Evolutionary conservation across 768 basidiomycete genomes (phyloP), one percentile per base, ranked within the genome.

Genomic region (Boletales sp.): DNA sequence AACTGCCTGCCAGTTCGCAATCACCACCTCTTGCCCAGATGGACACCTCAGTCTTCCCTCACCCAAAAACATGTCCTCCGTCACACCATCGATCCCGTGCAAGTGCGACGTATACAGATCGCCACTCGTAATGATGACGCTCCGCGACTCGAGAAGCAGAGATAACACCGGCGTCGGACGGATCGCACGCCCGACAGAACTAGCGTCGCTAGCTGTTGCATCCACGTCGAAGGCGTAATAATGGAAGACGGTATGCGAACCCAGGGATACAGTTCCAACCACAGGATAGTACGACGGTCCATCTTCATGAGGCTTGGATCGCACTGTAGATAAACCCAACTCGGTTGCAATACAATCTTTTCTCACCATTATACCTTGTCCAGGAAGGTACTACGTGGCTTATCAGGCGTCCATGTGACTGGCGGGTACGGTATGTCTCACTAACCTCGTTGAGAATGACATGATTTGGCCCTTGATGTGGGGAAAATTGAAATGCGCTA

Each of bases 351-450:
- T 57, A 44, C 53, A 46, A 53, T 53, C 36, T 17, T 49, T 44
- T 68, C 73, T 48, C 65, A 93, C 93, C 80, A 94, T 88, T 52
- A 98, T 97, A 11, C 95, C 94, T 72, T 96, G 92, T 2, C 89
- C 90, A 8, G 91, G 80, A 15, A 82, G 76, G 68, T 97, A 97
- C 83, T 89, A 58, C 5, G 32, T 31, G 42, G 47, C 18, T 46
- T 41, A 51, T 62, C 54, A 61, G 53, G 37, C 14, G 56, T 45
- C 46, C 51, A 38, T 28, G 44, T 41, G 46, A 44, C 39, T 19
- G 38, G 34, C 54, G 36, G 37, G 32, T 8, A 12, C 34, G 25
- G 41, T 33, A 21, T 21, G 39, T 41, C 31, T 6, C 19, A 58
- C 72, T 52, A 55, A 84, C 86, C 75, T 95, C 90, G 64, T 94